Conservation (phyloP, 1,284 basidiomycete genomes). For the Fomes fomentarius region DNA sequence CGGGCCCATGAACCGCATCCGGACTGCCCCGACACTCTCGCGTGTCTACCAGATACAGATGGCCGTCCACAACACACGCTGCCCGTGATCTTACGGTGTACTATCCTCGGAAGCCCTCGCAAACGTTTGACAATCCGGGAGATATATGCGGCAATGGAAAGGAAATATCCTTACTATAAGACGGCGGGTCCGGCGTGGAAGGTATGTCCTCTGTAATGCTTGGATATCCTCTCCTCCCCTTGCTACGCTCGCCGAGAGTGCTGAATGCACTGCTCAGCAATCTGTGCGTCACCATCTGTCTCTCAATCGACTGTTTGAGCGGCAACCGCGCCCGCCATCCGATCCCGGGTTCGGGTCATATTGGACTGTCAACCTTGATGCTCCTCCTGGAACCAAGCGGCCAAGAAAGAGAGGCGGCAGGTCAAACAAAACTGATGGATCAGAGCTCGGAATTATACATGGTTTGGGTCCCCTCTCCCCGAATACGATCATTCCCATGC, state of each 20-base stretch:
- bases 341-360: conserved; percentile 84
- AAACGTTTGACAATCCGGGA: conserved; percentile 79
- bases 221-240: conserved; percentile 9
- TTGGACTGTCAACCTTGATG: conserved; percentile 80
- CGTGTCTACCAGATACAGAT: conserved; percentile 75
- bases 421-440: conserved; percentile 47
- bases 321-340: conserved; percentile 75
- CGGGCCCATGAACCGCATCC: conserved; percentile 52
- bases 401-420: conserved; percentile 75
- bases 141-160: conserved; percentile 82
- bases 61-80: conserved; percentile 79
- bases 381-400: conserved; percentile 80
- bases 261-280: conserved; percentile 53
- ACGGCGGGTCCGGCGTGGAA: conserved; percentile 82
- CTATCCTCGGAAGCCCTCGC: conserved; percentile 74
- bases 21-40: conserved; percentile 74
- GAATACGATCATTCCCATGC: conserved; percentile 14
- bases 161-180: conserved; percentile 78
- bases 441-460: conserved; percentile 12
- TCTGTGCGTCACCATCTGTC: conserved; percentile 82
- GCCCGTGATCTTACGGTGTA: conserved; percentile 79
- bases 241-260: conserved; percentile 10
- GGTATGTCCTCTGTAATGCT: conserved; percentile 42
- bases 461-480: conserved; percentile 14
- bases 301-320: conserved; percentile 76